Evolutionary conservation across 2,329 filamentous ascomycete species (phyloP).

Genomic region (Nemania sp.): DNA sequence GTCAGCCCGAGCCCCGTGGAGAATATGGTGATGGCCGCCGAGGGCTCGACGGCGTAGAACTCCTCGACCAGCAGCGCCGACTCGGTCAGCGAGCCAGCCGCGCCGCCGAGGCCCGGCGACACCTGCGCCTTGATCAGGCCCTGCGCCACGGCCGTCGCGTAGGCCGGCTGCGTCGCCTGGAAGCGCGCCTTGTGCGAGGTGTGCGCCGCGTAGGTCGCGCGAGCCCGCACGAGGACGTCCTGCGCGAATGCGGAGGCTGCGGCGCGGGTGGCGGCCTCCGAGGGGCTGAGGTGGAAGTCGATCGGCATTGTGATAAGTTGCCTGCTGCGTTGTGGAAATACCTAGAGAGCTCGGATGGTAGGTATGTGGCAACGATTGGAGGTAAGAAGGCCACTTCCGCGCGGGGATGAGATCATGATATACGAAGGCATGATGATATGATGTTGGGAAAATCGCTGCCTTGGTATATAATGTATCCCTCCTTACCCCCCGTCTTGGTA

Average conservation of each 20-base stretch:
- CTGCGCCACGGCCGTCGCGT: slow-evolving; percentile 47
- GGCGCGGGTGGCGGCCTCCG: neutral
- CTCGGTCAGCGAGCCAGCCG: slow-evolving; percentile 50
- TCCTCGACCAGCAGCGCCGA: slow-evolving; percentile 57
- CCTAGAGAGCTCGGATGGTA: neutral
- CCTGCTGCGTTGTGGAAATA: too few species aligned
- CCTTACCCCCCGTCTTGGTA: too few species aligned
- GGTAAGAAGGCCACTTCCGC: neutral
- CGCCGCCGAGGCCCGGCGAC: slow-evolving; percentile 51
- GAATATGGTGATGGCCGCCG: slow-evolving; percentile 54
- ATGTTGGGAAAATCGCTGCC: too few species aligned
- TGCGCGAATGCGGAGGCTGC: slow-evolving; percentile 5
- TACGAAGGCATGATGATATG: too few species aligned
- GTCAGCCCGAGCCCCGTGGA: slow-evolving; percentile 57
- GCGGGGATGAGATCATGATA: too few species aligned
- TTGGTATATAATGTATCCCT: too few species aligned
- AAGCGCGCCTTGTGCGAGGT: slow-evolving; percentile 43
- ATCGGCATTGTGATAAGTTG: neutral
- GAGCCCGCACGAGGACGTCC: neutral
- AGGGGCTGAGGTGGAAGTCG: slow-evolving; percentile 11
- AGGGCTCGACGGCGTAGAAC: slow-evolving; percentile 55
- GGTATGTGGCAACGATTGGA: neutral
- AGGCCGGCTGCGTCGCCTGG: slow-evolving; percentile 52
- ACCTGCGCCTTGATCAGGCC: slow-evolving; percentile 55
- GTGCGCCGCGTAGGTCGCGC: neutral